Evolutionary conservation across 768 basidiomycete genomes (phyloP), one percentile per base, ranked within the genome.

Genomic region (Russula dissimulans): DNA sequence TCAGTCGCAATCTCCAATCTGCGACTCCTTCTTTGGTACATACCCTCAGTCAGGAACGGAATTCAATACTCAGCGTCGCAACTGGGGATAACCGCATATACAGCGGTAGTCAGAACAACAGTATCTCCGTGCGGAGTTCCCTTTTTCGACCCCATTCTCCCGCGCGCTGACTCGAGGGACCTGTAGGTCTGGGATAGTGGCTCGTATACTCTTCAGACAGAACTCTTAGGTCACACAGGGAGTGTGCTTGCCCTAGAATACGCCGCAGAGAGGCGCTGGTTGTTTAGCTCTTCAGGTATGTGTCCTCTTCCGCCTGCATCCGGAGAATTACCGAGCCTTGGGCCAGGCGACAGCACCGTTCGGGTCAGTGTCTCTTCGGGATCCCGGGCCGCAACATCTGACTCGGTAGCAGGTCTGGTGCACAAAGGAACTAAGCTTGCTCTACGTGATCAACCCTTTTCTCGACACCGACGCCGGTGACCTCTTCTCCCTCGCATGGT

Each of bases 261-360:
- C 62, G 87, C 86, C 7, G 73, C 80, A 56, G 86, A 89, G 56
- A 86, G 83, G 67, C 76, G 80, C 48, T 95, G 93, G 93, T 69
- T 97, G 31, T 89, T 97, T 68, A 95, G 93, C 64, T 86, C 91
- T 5, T 93, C 91, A 48, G 89, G 92, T 89, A 70, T 60, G 79
- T 56, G 39, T 26, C 36, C 39, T 29, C 43, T 32, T 14, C 2
- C 22, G 22, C 22, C 22, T 26, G 5, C 26, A 43, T 42, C 15
- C 17, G 14, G 31, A 29, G 10, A 26, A 26, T 34, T 14, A 41
- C 22, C 45, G 45, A 31, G 4, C 14, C 29, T 15, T 9, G 42
- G n/a, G 15, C 17, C 55, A 93, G 93, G 91, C 12, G 93, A 95
- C 64, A 91, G 91, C 65, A 94, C 91, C 7, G 79, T 97, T 42